phyloP scores from a whole-genome alignment of 2,329 filamentous ascomycete species.

The Arthrobotrys iridis region DNA sequence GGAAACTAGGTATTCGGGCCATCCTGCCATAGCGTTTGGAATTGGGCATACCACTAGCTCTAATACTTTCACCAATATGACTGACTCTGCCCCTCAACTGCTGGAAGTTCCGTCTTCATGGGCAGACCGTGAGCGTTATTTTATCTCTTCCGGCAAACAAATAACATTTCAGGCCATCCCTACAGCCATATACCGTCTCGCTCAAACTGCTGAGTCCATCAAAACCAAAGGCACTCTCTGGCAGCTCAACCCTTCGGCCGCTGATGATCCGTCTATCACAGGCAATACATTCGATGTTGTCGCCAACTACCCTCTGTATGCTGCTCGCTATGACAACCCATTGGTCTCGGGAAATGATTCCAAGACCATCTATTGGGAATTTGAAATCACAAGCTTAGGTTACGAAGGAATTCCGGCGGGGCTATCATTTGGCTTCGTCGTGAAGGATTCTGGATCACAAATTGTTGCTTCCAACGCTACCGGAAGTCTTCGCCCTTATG shows the following conservation, averaged over 20 bases:
- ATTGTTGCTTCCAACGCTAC: constrained; percentile 6
- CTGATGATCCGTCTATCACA: constrained; percentile 24
- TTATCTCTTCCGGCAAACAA: constrained; percentile 40
- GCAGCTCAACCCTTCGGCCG: constrained; percentile 50
- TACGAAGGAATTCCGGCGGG: constrained; percentile 22
- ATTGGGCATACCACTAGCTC: no score
- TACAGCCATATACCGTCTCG: constrained; percentile 41
- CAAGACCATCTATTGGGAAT: constrained; percentile 52
- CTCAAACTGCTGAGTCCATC: constrained; percentile 41
- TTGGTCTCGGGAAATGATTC: constrained; percentile 41
- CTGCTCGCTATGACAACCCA: constrained; percentile 44
- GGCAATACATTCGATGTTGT: constrained; percentile 40
- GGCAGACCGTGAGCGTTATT: constrained; percentile 48
- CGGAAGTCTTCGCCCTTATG: constrained; percentile 31
- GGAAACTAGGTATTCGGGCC: no score
- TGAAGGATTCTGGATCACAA: constrained; percentile 36
- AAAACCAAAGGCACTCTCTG: constrained; percentile 51
- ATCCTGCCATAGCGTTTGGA: neutral
- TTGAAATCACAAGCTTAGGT: constrained; percentile 41
- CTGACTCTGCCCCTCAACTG: neutral
- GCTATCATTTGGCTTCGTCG: constrained; percentile 35
- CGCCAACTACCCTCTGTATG: constrained; percentile 30
- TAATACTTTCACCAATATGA: constrained; percentile 7
- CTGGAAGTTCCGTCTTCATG: constrained; percentile 17
- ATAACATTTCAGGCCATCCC: constrained; percentile 39